Base-by-base conservation (phyloP, 2,329 filamentous ascomycete genomes). In the Cladosporium austrohemisphaericum region DNA sequence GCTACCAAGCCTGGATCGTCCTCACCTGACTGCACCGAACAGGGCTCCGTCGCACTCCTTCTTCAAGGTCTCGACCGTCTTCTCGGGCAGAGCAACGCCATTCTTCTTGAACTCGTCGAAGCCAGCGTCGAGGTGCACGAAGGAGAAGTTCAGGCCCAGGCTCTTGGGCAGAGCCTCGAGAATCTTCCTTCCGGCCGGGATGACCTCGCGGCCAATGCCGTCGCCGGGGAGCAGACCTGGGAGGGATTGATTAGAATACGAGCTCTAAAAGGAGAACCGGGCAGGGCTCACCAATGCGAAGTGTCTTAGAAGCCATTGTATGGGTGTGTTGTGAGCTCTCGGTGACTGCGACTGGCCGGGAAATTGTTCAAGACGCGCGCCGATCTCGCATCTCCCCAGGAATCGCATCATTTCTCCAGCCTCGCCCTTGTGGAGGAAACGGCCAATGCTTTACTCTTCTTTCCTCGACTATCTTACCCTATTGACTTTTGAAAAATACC, bases 201-300 rank as follows among this genome's bases (percentile, higher is more conserved):
- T 97, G 69, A 98, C 93, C 75, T 98, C 93, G 68, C 88, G 88
- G 73, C 93, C 93, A 73, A 98, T 98, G 72, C 93, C 93, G 74
- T 98, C 93, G 66, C 93, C 93, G 63, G 93, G 88, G 68, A 98
- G 97, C 63, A 97, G 87, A 69, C 91, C 91, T 95, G 58, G 31
- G 31, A 22, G 23, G 8, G 18, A 13, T n/a, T 25, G 20, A 45
- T 19, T 19, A n/a, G 2, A 28, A 31, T 18, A 7, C 10, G 18
- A 4, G 8, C 9, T 14, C 5, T 13, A 11, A 4, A 5, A 8
- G 13, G 7, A 4, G 1, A 16, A 9, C 3, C 8, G 16, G 14
- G 13, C 14, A 18, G 2, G 6, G 16, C 16, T 16, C 28, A 50
- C 47, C 47, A 36, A 50, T 50, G 19, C 47, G 47, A 19, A 50